These are phyloP conservation scores for Kickxella alabastrina DNA, from an alignment of 192 early-diverging fungal genomes.

Conservation along the genomic window DNA sequence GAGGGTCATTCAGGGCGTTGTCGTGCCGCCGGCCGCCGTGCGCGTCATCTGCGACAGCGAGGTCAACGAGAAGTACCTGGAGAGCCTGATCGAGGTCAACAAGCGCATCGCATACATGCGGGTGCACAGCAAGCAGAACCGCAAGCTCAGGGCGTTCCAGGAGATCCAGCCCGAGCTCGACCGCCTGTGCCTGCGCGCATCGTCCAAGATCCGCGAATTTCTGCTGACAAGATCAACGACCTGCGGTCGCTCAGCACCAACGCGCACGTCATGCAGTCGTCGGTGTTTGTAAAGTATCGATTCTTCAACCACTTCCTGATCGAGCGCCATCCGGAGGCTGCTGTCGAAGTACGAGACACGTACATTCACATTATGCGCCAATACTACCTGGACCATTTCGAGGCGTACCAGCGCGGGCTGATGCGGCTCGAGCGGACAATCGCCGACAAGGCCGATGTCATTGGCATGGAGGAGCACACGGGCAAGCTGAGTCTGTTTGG, in stretches of 20 bases:
- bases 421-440: constrained; percentile 68
- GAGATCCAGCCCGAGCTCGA: constrained; percentile 93
- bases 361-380: constrained; percentile 82
- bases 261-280: constrained; percentile 89
- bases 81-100: constrained; percentile 80
- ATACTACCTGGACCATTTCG: constrained; percentile 90
- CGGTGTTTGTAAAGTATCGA: constrained; percentile 85
- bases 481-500: constrained; percentile 72
- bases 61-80: constrained; percentile 85
- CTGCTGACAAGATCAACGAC: constrained; percentile 81
- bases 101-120: constrained; percentile 82
- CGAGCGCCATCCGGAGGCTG: constrained; percentile 82
- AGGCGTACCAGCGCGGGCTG: constrained; percentile 76
- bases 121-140: constrained; percentile 64
- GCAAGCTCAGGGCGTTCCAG: constrained; percentile 72
- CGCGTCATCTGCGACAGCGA: constrained; percentile 88
- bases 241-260: constrained; percentile 89
- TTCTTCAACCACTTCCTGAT: constrained; percentile 88
- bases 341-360: constrained; percentile 77
- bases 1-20: constrained; percentile 77
- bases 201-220: constrained; percentile 83
- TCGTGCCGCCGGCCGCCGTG: constrained; percentile 71
- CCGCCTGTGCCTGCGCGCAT: constrained; percentile 75
- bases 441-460: constrained; percentile 80
- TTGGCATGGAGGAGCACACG: constrained; percentile 78